Conservation (phyloP, 1,284 basidiomycete species). For the Leccinum solheimii region DNA sequence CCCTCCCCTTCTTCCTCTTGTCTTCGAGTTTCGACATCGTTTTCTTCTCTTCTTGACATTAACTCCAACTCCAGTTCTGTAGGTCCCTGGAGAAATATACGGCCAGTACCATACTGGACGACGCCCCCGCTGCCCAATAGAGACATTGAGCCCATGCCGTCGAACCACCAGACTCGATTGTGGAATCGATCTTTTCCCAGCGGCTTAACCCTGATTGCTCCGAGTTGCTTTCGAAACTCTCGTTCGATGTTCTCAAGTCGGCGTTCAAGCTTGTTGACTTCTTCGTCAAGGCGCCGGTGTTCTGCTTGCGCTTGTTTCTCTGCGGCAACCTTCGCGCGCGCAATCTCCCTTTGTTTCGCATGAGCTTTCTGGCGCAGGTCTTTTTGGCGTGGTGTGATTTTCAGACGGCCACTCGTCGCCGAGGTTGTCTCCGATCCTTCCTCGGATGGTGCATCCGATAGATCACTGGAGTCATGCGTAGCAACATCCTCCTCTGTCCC, state of each 20-base stretch:
- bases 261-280: slow-evolving; percentile 76
- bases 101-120: slow-evolving; percentile 82
- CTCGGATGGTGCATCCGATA: slow-evolving; percentile 68
- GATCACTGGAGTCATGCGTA: slow-evolving; percentile 66
- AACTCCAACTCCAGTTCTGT: slow-evolving; percentile 76
- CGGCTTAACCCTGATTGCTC: slow-evolving; percentile 82
- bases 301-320: slow-evolving; percentile 73
- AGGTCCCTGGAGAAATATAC: slow-evolving; percentile 89
- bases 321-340: slow-evolving; percentile 69
- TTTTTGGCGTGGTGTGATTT: slow-evolving; percentile 50
- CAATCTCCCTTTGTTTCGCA: slow-evolving; percentile 75
- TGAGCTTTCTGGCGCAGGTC: slow-evolving; percentile 58
- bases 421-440: slow-evolving; percentile 51
- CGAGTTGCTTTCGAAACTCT: slow-evolving; percentile 87
- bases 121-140: slow-evolving; percentile 73
- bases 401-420: slow-evolving; percentile 43
- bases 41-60: slow-evolving; percentile 58
- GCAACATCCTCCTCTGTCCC: slow-evolving; percentile 55
- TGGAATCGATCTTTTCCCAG: slow-evolving; percentile 92
- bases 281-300: slow-evolving; percentile 82
- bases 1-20: slow-evolving; percentile 78
- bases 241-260: slow-evolving; percentile 87
- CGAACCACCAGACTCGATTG: slow-evolving; percentile 98
- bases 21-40: slow-evolving; percentile 60
- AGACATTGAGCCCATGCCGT: slow-evolving; percentile 87